phyloP scores from a whole-genome alignment of 176 grass and related monocot species.

The Aegilops bicornis region DNA sequence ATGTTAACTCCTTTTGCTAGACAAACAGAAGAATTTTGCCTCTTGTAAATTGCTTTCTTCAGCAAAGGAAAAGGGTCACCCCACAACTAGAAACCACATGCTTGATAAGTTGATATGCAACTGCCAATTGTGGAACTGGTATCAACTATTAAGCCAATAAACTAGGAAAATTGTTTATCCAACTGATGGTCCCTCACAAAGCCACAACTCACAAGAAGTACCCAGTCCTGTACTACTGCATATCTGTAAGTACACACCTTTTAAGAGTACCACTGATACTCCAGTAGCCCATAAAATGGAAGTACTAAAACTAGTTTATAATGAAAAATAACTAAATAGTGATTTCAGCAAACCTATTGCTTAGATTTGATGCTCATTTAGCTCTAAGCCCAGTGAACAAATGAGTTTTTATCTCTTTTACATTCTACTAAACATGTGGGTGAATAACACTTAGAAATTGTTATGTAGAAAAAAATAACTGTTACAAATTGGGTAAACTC shows the following conservation, averaged over 20 bases:
- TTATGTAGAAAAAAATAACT: not conserved
- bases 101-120: constrained; percentile 3
- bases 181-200: constrained; percentile 36
- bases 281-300: not conserved
- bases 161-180: constrained; percentile 12
- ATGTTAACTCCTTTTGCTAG: not conserved
- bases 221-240: constrained; percentile 21
- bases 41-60: not conserved
- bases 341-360: not conserved
- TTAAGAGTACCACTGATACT: constrained; percentile 9
- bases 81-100: constrained; percentile 23
- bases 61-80: not conserved
- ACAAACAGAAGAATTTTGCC: not conserved
- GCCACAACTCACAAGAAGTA: constrained; percentile 25
- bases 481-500: not conserved
- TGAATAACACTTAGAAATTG: not conserved
- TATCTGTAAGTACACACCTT: constrained; percentile 35
- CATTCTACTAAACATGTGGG: not conserved
- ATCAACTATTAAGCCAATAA: not conserved
- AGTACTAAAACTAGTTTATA: not conserved
- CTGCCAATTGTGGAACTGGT: not conserved
- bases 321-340: not conserved
- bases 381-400: not conserved
- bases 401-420: not conserved
- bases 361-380: not conserved